Conservation (phyloP, 2,329 filamentous ascomycete species). For the Hypoxylon sp. region DNA sequence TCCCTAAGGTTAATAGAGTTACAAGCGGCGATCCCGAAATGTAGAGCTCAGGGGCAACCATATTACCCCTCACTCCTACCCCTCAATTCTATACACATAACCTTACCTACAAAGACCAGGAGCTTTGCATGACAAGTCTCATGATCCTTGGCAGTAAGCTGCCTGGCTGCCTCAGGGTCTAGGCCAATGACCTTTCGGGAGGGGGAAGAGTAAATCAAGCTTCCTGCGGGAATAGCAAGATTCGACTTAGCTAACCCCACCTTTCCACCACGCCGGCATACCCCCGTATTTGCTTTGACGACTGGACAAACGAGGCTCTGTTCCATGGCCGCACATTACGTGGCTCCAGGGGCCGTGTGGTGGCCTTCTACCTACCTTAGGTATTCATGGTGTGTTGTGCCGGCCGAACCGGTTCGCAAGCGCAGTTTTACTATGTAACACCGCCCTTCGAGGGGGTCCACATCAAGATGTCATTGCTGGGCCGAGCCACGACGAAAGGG, state of each 20-base stretch:
- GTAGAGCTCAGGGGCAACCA: slow-evolving; percentile 1
- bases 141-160: slow-evolving; percentile 22
- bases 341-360: slow-evolving; percentile 5
- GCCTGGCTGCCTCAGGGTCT: slow-evolving; percentile 9
- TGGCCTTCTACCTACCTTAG: too few relatives aligned
- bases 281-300: slow-evolving; percentile 18
- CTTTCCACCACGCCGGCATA: slow-evolving; percentile 31
- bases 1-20: neutral
- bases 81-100: neutral
- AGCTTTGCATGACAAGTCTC: slow-evolving; percentile 16
- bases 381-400: too few relatives aligned
- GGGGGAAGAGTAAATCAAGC: slow-evolving; percentile 26
- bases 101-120: neutral
- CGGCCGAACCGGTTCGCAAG: slow-evolving; percentile 29
- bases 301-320: slow-evolving; percentile 13
- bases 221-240: slow-evolving; percentile 24
- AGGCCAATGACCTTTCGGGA: neutral
- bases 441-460: slow-evolving; percentile 24
- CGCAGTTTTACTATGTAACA: slow-evolving; percentile 19
- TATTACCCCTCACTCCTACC: too few relatives aligned
- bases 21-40: neutral
- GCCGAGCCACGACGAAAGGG: slow-evolving; percentile 7
- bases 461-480: slow-evolving; percentile 27
- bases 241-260: slow-evolving; percentile 17
- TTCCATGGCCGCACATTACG: slow-evolving; percentile 25